phyloP scores from a whole-genome alignment of 2,329 filamentous ascomycete genomes.

The Trichoderma lentiforme region DNA sequence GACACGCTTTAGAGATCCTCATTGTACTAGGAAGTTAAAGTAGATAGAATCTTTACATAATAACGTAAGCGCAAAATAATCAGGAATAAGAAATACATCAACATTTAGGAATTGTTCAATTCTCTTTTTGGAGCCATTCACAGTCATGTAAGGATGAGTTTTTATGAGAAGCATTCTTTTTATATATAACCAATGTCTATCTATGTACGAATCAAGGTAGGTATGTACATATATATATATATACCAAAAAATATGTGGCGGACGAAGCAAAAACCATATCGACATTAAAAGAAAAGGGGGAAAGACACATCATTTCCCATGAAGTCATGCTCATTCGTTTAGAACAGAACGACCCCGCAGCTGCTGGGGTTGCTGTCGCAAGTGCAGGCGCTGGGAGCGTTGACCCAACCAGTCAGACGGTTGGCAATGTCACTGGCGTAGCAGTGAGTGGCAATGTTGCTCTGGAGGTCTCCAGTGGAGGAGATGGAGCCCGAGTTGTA shows the following conservation, averaged over 20 bases:
- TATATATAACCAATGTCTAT: background rate
- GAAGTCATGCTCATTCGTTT: background rate
- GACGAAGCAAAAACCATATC: background rate
- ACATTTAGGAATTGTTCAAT: background rate
- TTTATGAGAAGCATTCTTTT: background rate
- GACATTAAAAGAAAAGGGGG: background rate
- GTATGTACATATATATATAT: background rate
- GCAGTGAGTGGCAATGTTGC: slow-evolving; percentile 22
- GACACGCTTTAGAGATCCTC: background rate
- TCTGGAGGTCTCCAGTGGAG: slow-evolving; percentile 22
- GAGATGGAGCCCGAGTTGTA: slow-evolving; percentile 26
- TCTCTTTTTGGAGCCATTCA: background rate
- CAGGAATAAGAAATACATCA: background rate
- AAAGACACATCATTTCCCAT: background rate
- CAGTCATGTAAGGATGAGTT: background rate
- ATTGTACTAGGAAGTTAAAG: background rate
- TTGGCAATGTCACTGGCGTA: slow-evolving; percentile 25
- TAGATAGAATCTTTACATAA: background rate
- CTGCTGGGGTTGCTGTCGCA: slow-evolving; percentile 22
- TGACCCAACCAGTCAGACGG: slow-evolving; percentile 25
- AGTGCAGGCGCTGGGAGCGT: slow-evolving; percentile 22
- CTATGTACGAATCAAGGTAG: background rate
- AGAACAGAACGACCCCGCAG: background rate
- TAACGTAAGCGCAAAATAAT: background rate
- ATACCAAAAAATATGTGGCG: background rate